These are phyloP conservation scores for Leccinum subrobustum DNA, from an alignment of 1,284 basidiomycete species.

Conservation along the genomic window DNA sequence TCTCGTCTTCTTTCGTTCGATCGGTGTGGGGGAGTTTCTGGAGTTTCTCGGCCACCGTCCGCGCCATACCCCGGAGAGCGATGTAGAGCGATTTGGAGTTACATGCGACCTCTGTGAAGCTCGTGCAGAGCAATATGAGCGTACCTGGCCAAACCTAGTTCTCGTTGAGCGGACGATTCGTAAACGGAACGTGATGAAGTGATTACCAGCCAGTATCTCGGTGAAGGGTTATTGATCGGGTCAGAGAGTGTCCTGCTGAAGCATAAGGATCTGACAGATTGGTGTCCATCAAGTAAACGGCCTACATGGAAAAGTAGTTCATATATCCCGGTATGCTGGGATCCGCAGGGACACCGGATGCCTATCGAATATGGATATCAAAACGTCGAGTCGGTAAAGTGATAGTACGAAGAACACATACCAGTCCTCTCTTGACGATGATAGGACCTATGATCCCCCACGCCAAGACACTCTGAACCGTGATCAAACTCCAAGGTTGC, in stretches of 20 bases:
- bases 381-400: neutral
- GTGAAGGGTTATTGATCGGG: constrained; percentile 1
- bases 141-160: constrained; percentile 61
- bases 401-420: neutral
- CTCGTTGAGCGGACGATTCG: neutral
- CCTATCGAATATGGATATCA: neutral
- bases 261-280: neutral
- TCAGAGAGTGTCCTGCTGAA: neutral
- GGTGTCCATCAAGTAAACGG: neutral
- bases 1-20: constrained; percentile 29
- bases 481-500: neutral
- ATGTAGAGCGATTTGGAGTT: constrained; percentile 25
- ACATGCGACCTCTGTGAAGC: constrained; percentile 44
- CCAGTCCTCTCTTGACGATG: constrained; percentile 48
- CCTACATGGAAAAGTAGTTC: constrained; percentile 1
- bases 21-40: neutral
- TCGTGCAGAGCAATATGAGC: constrained; percentile 50
- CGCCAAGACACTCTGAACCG: constrained; percentile 56
- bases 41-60: neutral
- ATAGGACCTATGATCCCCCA: constrained; percentile 68
- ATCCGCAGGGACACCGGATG: neutral
- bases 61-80: neutral
- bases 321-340: neutral
- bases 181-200: neutral
- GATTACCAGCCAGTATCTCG: constrained; percentile 2